phyloP scores from a whole-genome alignment of 345 rosid genomes.

The Gossypium herbaceum region DNA sequence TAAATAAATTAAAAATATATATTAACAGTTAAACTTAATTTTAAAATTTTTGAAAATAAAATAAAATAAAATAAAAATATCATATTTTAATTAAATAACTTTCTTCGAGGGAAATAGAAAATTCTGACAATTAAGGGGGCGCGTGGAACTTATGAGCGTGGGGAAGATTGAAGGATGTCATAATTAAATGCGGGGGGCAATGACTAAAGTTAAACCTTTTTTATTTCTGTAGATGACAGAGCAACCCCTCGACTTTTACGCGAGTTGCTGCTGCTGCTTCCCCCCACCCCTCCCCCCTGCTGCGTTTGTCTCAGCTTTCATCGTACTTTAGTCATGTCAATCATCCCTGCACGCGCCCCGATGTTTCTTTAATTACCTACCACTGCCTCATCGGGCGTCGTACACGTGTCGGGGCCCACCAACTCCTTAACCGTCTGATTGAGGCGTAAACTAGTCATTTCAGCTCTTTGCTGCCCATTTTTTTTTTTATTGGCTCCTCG shows the following conservation, averaged over 20 bases:
- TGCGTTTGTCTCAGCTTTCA: slow-evolving; percentile 39
- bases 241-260: slow-evolving; percentile 65
- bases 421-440: neutral
- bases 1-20: too few species aligned
- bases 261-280: slow-evolving; percentile 27
- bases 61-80: too few species aligned
- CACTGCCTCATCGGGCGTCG: neutral
- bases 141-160: neutral
- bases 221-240: slow-evolving; percentile 10
- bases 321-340: slow-evolving; percentile 52
- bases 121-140: too few species aligned
- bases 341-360: slow-evolving; percentile 25
- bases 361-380: neutral
- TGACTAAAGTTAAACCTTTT: slow-evolving; percentile 18
- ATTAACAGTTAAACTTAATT: too few species aligned
- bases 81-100: too few species aligned
- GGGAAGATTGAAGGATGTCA: neutral
- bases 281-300: neutral
- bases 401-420: slow-evolving; percentile 9
- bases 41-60: too few species aligned
- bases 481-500: neutral
- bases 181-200: neutral
- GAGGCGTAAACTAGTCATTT: neutral
- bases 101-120: too few species aligned
- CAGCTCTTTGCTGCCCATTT: neutral